Evolutionary conservation across 441 rosid genomes (phyloP).

Genomic region (Kokia cookei): DNA sequence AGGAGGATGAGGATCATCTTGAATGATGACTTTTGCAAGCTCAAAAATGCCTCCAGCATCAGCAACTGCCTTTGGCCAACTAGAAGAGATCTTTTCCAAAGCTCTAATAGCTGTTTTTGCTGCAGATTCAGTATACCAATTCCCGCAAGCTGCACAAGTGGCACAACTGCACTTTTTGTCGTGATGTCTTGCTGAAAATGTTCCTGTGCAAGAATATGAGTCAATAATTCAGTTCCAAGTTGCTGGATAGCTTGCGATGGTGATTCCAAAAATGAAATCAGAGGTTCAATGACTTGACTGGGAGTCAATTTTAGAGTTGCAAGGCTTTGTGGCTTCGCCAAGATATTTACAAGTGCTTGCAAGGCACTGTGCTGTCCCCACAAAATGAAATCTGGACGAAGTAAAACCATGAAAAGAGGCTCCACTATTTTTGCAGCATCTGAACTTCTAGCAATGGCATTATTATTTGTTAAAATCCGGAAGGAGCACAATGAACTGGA

Average conservation of each 20-base stretch:
- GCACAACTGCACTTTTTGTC: constrained; percentile 69
- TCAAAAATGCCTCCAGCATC: constrained; percentile 76
- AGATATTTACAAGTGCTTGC: constrained; percentile 84
- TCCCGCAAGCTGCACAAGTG: constrained; percentile 87
- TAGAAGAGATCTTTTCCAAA: constrained; percentile 62
- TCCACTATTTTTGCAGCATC: constrained; percentile 72
- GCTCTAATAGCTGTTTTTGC: constrained; percentile 71
- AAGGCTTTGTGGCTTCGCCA: constrained; percentile 86
- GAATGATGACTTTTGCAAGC: constrained; percentile 74
- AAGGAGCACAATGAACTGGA: constrained; percentile 64
- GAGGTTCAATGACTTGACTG: constrained; percentile 65
- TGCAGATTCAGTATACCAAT: constrained; percentile 73
- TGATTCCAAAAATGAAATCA: constrained; percentile 75
- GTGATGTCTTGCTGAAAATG: constrained; percentile 77
- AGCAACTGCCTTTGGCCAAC: constrained; percentile 85
- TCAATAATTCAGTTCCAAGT: constrained; percentile 67
- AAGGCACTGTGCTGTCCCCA: constrained; percentile 89
- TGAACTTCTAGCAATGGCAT: constrained; percentile 72
- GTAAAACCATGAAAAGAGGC: constrained; percentile 72
- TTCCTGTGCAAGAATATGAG: constrained; percentile 71
- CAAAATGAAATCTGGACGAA: constrained; percentile 60
- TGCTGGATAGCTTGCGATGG: constrained; percentile 77
- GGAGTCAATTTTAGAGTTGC: constrained; percentile 60
- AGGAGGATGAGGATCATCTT: constrained; percentile 80
- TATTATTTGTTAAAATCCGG: constrained; percentile 83